phyloP scores from a whole-genome alignment of 495 filamentous ascomycete species.

The Xylaria sp. region DNA sequence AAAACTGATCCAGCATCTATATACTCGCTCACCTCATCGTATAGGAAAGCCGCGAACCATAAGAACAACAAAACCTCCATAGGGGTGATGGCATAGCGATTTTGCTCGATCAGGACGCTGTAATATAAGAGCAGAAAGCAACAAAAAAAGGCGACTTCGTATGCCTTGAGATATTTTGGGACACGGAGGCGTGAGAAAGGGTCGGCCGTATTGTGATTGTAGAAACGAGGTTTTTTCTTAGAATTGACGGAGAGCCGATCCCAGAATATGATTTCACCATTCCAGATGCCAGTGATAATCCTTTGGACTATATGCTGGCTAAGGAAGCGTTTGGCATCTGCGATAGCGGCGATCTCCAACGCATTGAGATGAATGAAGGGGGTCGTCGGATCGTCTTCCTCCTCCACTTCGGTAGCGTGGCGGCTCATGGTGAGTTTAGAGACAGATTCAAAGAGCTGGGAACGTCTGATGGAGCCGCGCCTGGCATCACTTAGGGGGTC shows the following conservation, averaged over 20 bases:
- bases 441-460: conserved; percentile 51
- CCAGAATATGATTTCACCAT: conserved; percentile 92
- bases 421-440: conserved; percentile 55
- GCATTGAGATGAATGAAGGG: conserved; percentile 82
- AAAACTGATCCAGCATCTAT: conserved; percentile 83
- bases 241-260: conserved; percentile 77
- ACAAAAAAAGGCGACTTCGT: conserved; percentile 86
- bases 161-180: conserved; percentile 89
- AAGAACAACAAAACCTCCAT: conserved; percentile 65
- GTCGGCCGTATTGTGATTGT: conserved; percentile 77
- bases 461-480: conserved; percentile 38
- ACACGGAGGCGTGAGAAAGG: conserved; percentile 85
- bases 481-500: conserved; percentile 28
- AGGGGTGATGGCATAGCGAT: conserved; percentile 54
- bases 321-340: conserved; percentile 89
- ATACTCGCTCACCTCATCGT: conserved; percentile 84
- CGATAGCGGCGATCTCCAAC: conserved; percentile 87
- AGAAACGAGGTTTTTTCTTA: conserved; percentile 80
- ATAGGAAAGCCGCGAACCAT: conserved; percentile 84
- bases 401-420: conserved; percentile 45
- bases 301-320: conserved; percentile 86
- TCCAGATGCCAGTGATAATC: conserved; percentile 89
- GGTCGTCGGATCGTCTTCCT: conserved; percentile 64
- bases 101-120: conserved; percentile 72
- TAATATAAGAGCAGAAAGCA: conserved; percentile 86